Evolutionary conservation across 805 yeast species (phyloP), one percentile per base, ranked within the genome.

Genomic region (Myxozyma kluyveri): DNA sequence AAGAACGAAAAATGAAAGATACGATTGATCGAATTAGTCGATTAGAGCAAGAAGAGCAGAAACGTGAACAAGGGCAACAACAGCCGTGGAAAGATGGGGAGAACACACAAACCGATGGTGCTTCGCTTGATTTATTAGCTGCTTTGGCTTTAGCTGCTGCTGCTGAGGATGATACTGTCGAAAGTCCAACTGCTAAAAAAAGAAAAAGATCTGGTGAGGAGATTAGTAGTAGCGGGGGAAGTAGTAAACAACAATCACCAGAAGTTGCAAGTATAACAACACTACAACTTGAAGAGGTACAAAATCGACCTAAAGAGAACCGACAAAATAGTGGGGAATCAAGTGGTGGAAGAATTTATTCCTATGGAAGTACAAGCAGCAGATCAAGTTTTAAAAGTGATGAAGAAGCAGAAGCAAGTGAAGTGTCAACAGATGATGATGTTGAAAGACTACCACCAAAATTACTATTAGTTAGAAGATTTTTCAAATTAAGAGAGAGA

Each of bases 401-500:
- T 27, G 38, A 32, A 10, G 50, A 21, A 12, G 57, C 29, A 27
- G 56, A 39, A 12, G 58, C 50, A 42, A 54, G 55, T 29, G 55
- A 51, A 33, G 43, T 54, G 50, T 51, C 58, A 17, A 54, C 55
- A 10, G 54, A 54, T 27, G 58, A 54, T 40, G 54, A 54, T 33
- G 33, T 50, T 21, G 58, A 54, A 22, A 50, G 58, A 55, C 22
- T 54, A 18, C 58, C 58, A 14, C 58, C 58, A 12, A 54, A 54
- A 40, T 42, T 54, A n/a, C 33, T 54, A n/a, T 36, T 54, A 17
- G 58, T 54, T 27, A 44, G 58, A 17, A 45, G 42, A 24, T 54
- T 51, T 27, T 54, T 53, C 31, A 23, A 54, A 26, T 45, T 51
- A 31, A 27, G 52, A 19, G 54, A 49, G 33, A 45, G 39, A 35